Evolutionary conservation across 2,329 filamentous ascomycete species (phyloP), one percentile per base, ranked within the genome.

Genomic region (Graphium sp.): DNA sequence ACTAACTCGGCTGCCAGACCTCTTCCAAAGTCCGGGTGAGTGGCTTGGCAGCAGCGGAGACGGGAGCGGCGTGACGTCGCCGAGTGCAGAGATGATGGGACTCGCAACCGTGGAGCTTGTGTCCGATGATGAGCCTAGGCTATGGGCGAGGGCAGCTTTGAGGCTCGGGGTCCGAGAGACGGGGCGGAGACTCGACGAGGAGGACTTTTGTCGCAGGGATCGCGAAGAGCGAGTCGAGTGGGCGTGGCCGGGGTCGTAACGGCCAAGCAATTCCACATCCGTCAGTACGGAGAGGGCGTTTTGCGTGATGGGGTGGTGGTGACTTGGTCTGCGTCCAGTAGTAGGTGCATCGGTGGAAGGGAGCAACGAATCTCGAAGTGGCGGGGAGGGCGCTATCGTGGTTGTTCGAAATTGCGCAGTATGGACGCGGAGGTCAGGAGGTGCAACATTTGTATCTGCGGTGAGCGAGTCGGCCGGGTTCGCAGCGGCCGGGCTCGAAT

Each of bases 51-150:
- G 60, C 25, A 85, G 60, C 4, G 80, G 80, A 14, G 80, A 87
- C 3, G 80, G 80, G 19, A 89, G 55, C 31, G 80, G 80, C 4
- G 81, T 87, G 36, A 89, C 56, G 46, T 83, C 76, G 35, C 74
- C 72, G 70, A 84, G 76, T 25, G 78, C 77, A 34, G 72, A 66
- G 31, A 84, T 68, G 37, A 79, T 66, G 4, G 79, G 79, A 32
- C 78, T 84, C 6, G 77, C 68, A n/a, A 77, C 60, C 18, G 64
- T 56, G 4, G 77, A 83, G 41, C 66, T 76, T 9, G 75, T 62
- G 2, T 71, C 59, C 21, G 66, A 72, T 11, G 49, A 44, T 17
- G 56, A 47, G 23, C 62, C 57, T 19, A 69, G 53, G 34, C 55
- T 55, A 41, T 55, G 58, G 24, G 55, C 48, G 12, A 70, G 48